Evolutionary conservation across 2,329 filamentous ascomycete species (phyloP), one percentile per base, ranked within the genome.

Genomic region (Phialophora expanda): DNA sequence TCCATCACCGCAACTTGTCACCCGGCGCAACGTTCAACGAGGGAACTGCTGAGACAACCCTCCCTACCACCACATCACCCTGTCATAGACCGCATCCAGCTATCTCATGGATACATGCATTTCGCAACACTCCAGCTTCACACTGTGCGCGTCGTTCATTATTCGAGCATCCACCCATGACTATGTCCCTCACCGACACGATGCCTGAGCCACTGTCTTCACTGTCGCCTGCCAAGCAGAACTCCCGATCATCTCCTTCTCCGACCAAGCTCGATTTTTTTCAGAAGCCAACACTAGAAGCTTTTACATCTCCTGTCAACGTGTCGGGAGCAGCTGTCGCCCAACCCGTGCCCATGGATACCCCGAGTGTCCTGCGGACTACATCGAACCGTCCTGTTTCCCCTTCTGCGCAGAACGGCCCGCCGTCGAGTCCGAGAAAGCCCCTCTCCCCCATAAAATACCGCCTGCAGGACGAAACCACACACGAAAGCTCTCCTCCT

Each of bases 131-230:
- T 51, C 46, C 44, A 22, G 44, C 22, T 17, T 48, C 50, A 61
- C 65, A 30, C 34, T 58, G 22, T 54, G 32, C 51, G 53, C 53
- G 28, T 55, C 48, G 14, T 24, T 20, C 20, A 26, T n/a, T 28
- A 3, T 54, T 32, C 56, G 51, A 53, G 30, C 46, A 58, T 51
- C 58, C 26, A 55, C 22, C 65, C n/a, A 61, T 54, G 41, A 61
- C 54, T 12, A 53, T 54, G 41, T 62, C 54, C 60, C 58, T 66
- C 58, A 61, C 26, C 56, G 66, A 38, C 66, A 71, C 48, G 61
- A 81, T 80, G 78, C 74, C 78, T 62, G 76, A 76, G 63, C 78
- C 78, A 59, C 70, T 81, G 34, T 79, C 77, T 4, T 75, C 77
- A n/a, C 74, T 81, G 54, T 77, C 78, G 48, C 73, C 78, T 28